Percentiles rank a stretch among this genome's conserved stretches.
Conservation (phyloP, 2,329 filamentous ascomycete species). For the Pseudogymnoascus sp. region DNA sequence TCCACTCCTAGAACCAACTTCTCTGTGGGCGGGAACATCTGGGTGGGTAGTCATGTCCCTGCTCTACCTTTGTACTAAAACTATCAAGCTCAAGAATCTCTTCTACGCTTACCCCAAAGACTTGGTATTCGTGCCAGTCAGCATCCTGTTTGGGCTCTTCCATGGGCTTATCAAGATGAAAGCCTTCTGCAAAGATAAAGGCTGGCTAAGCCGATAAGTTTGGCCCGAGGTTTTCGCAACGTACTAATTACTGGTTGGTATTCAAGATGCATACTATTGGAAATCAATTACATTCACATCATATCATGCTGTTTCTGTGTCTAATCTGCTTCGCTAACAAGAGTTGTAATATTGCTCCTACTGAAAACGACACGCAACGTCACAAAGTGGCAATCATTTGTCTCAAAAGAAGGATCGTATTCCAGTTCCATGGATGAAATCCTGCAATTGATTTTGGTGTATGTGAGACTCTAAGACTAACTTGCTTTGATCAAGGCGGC, state of each 20-base stretch:
- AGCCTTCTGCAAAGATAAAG: conserved; percentile 38
- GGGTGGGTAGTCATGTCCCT: conserved; percentile 30
- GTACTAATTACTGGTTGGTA: background rate
- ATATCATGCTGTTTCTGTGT: background rate
- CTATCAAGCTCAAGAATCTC: conserved; percentile 81
- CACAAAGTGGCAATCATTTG: background rate
- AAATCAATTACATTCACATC: background rate
- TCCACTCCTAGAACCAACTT: conserved; percentile 45
- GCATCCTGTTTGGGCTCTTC: conserved; percentile 83
- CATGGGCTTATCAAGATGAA: conserved; percentile 90
- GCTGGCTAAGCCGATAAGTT: background rate
- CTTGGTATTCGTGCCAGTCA: conserved; percentile 71
- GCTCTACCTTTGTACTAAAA: conserved; percentile 85
- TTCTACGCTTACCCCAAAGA: conserved; percentile 80
- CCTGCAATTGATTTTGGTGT: no score
- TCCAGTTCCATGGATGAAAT: background rate
- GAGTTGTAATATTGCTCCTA: background rate
- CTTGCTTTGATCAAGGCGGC: no score
- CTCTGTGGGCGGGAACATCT: conserved; percentile 27
- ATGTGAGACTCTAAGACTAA: no score
- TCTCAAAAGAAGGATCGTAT: no score
- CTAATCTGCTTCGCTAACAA: background rate
- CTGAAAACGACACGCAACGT: background rate
- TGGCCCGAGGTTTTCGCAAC: background rate
- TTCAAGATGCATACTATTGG: background rate